Evolutionary conservation across 805 yeast genomes (phyloP), one percentile per base, ranked within the genome.

Genomic region (Brettanomyces custersianus): DNA sequence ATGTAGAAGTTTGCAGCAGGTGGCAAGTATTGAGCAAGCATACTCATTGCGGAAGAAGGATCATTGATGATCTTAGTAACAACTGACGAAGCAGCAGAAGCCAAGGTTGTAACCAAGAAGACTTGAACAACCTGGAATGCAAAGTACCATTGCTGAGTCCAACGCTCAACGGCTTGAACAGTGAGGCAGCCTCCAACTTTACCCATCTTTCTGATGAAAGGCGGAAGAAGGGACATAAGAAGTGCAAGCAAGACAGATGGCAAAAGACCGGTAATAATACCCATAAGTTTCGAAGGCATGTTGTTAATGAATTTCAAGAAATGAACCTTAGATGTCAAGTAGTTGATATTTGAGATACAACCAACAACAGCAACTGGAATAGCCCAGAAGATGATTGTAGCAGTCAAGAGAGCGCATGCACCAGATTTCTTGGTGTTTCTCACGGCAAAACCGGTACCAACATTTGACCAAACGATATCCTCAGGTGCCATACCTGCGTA

Each of bases 331-430:
- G 70, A 64, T 26, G 82, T 84, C 53, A 87, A 66, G 51, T 70
- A 79, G 45, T 80, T 76, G 47, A 90, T 72, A 60, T 90, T 92
- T 18, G 97, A 90, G 44, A 92, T 80, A 48, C 77, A 72, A 73
- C 97, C 97, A 35, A 90, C 95, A 50, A 86, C 87, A n/a, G 96
- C 95, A 27, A 90, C 96, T 8, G 98, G 98, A 48, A 90, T 77
- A 29, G 95, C 79, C 97, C 97, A 90, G 62, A 87, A 86, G 33
- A 90, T 73, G 42, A 90, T 76, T 59, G 80, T 63, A 40, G 74
- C 49, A 19, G 82, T 74, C 50, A 82, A 66, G 34, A 86, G 62
- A 12, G 83, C 65, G 37, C 65, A 67, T 2, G 94, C 90, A 36
- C 70, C 62, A 18, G 71, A 38, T 39, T 66, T 68, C 62, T 77